Percentiles rank a stretch among this genome's conserved stretches.
phyloP scores from a whole-genome alignment of 2,329 filamentous ascomycete genomes.

The Pseudocercospora fuligena region DNA sequence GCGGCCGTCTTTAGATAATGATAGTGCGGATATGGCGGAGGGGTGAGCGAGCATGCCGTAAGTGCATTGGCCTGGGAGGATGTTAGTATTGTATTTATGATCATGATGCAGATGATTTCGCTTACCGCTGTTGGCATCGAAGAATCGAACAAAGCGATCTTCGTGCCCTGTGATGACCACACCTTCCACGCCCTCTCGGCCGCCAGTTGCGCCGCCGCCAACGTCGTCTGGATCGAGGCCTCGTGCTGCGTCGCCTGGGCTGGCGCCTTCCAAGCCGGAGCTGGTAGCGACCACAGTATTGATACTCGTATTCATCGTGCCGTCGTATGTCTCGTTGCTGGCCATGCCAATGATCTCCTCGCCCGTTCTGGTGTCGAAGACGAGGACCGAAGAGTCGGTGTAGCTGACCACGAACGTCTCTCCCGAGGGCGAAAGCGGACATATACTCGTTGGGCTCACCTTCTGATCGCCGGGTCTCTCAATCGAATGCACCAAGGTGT shows the following conservation, averaged over 20 bases:
- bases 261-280: conserved; percentile 71
- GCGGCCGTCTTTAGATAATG: conserved; percentile 87
- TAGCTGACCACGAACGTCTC: conserved; percentile 94
- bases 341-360: conserved; percentile 94
- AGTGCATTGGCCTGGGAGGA: conserved; percentile 83
- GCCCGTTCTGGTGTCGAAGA: conserved; percentile 90
- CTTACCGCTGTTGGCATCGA: conserved; percentile 98
- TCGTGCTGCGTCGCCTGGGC: conserved; percentile 61
- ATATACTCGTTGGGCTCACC: conserved; percentile 87
- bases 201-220: conserved; percentile 81
- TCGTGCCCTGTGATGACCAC: conserved; percentile 96
- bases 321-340: conserved; percentile 91
- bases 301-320: conserved; percentile 79
- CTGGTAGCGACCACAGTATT: conserved; percentile 85
- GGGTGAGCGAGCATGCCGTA: conserved; percentile 99
- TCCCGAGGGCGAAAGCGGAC: conserved; percentile 79
- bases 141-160: conserved; percentile 94
- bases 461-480: conserved; percentile 57
- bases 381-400: conserved; percentile 83
- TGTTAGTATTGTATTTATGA: conserved; percentile 25
- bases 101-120: conserved; percentile 33
- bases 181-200: conserved; percentile 76
- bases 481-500: conserved; percentile 88
- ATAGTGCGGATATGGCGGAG: conserved; percentile 87
- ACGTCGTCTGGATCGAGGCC: conserved; percentile 74